Conservation (phyloP, 768 basidiomycete species). For the Leucocoprinus sp. region DNA sequence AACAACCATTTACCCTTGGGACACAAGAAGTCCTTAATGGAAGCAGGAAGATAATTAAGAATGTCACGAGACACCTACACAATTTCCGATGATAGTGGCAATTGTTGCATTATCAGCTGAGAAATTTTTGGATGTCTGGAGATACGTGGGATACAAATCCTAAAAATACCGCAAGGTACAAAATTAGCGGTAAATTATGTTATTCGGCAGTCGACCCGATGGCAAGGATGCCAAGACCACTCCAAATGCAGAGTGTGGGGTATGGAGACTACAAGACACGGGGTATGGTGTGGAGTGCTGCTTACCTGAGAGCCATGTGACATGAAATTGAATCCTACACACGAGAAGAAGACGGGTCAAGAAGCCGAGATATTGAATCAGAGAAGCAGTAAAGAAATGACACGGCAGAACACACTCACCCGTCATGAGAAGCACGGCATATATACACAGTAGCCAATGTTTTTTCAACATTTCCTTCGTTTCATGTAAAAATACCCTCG, state of each 20-base stretch:
- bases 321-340: conserved; percentile 70
- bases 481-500: conserved; percentile 65
- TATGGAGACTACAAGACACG: neutral
- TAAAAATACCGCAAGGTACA: too few relatives aligned
- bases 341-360: too few relatives aligned
- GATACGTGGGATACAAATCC: conserved; percentile 78
- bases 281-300: neutral
- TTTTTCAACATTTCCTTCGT: conserved; percentile 65
- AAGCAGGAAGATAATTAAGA: neutral
- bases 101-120: conserved; percentile 47
- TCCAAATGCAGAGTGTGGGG: neutral
- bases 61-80: conserved; percentile 38
- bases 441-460: conserved; percentile 81
- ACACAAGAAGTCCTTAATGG: too few relatives aligned
- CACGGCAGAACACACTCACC: conserved; percentile 23
- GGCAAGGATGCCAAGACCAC: too few relatives aligned
- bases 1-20: too few relatives aligned
- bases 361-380: too few relatives aligned
- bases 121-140: conserved; percentile 57
- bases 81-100: conserved; percentile 78
- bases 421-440: conserved; percentile 78
- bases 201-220: too few relatives aligned
- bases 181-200: too few relatives aligned
- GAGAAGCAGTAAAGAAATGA: conserved; percentile 2
- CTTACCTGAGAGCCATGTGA: conserved; percentile 62